Evolutionary conservation across 345 rosid genomes (phyloP).

Genomic region (Heritiera fomes): DNA sequence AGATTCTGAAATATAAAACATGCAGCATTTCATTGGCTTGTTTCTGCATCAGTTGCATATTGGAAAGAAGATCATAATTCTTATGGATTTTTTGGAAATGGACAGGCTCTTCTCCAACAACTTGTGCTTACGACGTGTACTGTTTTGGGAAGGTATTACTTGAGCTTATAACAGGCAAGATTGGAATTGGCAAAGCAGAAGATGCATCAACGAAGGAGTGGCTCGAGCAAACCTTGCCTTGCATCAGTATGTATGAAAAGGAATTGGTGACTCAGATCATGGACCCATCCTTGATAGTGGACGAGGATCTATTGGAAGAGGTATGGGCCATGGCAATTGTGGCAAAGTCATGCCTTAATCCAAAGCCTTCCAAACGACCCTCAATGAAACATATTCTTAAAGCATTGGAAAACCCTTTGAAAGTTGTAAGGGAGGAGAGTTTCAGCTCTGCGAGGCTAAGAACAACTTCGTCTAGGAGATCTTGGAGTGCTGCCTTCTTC

Average conservation of each 20-base stretch:
- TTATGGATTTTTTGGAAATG: slow-evolving; percentile 25
- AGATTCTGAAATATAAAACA: neutral
- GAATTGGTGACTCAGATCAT: slow-evolving; percentile 70
- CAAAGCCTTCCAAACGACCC: slow-evolving; percentile 79
- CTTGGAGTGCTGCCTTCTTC: slow-evolving; percentile 67
- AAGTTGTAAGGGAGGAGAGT: slow-evolving; percentile 77
- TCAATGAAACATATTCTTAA: slow-evolving; percentile 79
- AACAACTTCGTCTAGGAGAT: slow-evolving; percentile 66
- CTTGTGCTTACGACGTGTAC: slow-evolving; percentile 77
- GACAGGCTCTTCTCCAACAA: slow-evolving; percentile 50
- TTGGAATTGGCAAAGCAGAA: slow-evolving; percentile 72
- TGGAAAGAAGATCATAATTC: slow-evolving; percentile 16
- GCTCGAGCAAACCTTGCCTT: slow-evolving; percentile 53
- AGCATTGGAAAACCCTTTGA: slow-evolving; percentile 90
- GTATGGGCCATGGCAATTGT: slow-evolving; percentile 98
- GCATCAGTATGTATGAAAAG: slow-evolving; percentile 66
- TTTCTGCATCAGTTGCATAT: neutral
- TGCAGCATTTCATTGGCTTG: neutral
- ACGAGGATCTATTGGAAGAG: slow-evolving; percentile 92
- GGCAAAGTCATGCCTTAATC: slow-evolving; percentile 87
- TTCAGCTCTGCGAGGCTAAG: slow-evolving; percentile 66
- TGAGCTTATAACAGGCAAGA: slow-evolving; percentile 86
- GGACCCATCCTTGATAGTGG: slow-evolving; percentile 78
- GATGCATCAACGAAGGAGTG: slow-evolving; percentile 60
- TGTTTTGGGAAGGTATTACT: slow-evolving; percentile 89